phyloP scores from a whole-genome alignment of 169 alveolate genomes.

The Perkinsus chesapeaki region DNA sequence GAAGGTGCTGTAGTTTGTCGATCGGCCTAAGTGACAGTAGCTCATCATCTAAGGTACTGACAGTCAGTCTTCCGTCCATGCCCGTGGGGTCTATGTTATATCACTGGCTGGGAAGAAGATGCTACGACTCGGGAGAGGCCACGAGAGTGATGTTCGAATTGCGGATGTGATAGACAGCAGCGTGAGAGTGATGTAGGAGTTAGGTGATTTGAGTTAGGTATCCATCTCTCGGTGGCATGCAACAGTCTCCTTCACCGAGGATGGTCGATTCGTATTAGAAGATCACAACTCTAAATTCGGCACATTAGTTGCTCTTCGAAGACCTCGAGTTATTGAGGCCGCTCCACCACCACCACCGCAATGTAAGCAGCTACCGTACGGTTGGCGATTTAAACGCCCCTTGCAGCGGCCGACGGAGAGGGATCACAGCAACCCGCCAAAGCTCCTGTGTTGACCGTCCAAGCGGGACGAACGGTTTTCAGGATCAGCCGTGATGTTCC shows the following conservation, averaged over 20 bases:
- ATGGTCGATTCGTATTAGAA: constrained; percentile 72
- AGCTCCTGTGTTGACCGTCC: not conserved
- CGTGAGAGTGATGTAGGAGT: not conserved
- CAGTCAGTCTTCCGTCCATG: constrained; percentile 20
- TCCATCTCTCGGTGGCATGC: constrained; percentile 96
- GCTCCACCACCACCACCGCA: too few species aligned
- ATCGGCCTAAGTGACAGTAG: not conserved
- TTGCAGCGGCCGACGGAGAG: not conserved
- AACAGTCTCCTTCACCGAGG: constrained; percentile 72
- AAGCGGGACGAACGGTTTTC: not conserved
- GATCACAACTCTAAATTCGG: constrained; percentile 97
- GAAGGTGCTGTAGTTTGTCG: not conserved
- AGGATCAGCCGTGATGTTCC: not conserved
- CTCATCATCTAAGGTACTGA: constrained; percentile 53
- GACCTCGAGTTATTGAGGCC: constrained; percentile 49
- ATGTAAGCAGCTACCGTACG: not conserved
- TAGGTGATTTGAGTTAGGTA: not conserved
- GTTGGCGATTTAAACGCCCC: not conserved
- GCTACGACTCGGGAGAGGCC: constrained; percentile 92
- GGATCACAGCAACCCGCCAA: not conserved
- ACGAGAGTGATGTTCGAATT: constrained; percentile 92
- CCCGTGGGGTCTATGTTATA: constrained; percentile 63
- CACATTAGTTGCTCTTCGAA: constrained; percentile 81
- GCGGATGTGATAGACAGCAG: constrained; percentile 68
- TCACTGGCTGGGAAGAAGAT: constrained; percentile 58